A percentile compares a stretch with the other conserved stretches of the same genome.
Evolutionary conservation across 306 rosid species (phyloP).

Genomic region (cucumber (Cucumis sativus)): DNA sequence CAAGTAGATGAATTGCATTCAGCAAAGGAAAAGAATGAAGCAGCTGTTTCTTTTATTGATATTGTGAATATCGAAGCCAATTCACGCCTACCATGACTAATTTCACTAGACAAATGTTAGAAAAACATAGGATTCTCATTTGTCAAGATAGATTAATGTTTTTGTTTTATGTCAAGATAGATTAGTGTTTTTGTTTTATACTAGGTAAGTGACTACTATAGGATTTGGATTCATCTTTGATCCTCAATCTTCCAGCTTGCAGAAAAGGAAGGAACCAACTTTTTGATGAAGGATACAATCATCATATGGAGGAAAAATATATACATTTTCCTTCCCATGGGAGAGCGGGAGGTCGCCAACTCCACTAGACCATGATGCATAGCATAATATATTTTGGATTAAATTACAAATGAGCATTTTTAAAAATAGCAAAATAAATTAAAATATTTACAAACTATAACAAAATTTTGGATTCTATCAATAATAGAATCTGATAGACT

Average conservation of each 20-base stretch:
- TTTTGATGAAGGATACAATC: not conserved
- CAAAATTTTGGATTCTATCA: too few species aligned
- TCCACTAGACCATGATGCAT: not conserved
- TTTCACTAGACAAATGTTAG: too few species aligned
- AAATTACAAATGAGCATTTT: not conserved
- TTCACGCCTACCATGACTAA: not conserved
- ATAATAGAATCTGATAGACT: too few species aligned
- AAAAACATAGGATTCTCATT: too few species aligned
- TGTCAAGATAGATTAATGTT: not conserved
- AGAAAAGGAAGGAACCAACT: not conserved
- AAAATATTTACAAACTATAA: too few species aligned
- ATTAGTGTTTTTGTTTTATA: not conserved
- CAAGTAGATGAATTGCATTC: not conserved
- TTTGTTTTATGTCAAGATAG: not conserved
- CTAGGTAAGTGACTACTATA: not conserved
- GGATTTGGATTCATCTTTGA: not conserved
- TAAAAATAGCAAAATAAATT: too few species aligned
- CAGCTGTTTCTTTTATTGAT: not conserved
- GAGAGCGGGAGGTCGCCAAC: not conserved
- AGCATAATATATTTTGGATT: not conserved
- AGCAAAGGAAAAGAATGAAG: not conserved
- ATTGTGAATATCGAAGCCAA: too few species aligned
- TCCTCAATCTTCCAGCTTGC: not conserved
- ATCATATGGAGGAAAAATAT: not conserved
- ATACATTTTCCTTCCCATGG: not conserved